A percentile compares a stretch with the other conserved stretches of the same genome.
Evolutionary conservation across 805 yeast species (phyloP).

Genomic region (Kodamaea neixiangensis): DNA sequence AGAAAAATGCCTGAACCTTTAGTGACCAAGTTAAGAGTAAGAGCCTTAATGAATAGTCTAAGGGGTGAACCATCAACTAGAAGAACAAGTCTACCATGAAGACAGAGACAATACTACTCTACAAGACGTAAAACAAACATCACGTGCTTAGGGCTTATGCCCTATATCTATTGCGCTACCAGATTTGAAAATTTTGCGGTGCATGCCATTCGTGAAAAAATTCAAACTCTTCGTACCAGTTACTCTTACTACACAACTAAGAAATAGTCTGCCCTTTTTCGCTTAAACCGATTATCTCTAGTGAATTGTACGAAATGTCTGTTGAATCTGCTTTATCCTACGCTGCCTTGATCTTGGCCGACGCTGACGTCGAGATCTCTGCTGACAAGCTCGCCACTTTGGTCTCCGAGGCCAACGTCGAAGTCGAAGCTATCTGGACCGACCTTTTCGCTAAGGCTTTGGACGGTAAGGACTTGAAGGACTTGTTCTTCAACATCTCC

Average conservation of each 20-base stretch:
- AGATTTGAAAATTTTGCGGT: slow-evolving; percentile 9
- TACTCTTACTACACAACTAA: slow-evolving; percentile 30
- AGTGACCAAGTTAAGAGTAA: no score
- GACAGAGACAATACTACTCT: no score
- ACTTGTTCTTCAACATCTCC: slow-evolving; percentile 50
- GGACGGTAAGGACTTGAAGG: slow-evolving; percentile 49
- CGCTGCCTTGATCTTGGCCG: slow-evolving; percentile 54
- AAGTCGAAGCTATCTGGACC: slow-evolving; percentile 49
- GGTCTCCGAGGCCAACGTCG: slow-evolving; percentile 44
- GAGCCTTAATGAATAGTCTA: no score
- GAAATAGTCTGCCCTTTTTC: slow-evolving; percentile 47
- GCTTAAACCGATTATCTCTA: slow-evolving; percentile 54
- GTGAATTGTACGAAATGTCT: slow-evolving; percentile 41
- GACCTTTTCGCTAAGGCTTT: slow-evolving; percentile 51
- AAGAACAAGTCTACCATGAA: not conserved
- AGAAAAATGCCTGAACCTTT: no score
- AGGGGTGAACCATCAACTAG: not conserved
- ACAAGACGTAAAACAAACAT: no score
- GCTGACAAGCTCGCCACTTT: slow-evolving; percentile 46
- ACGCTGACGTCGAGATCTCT: slow-evolving; percentile 47
- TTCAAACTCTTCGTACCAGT: slow-evolving; percentile 1
- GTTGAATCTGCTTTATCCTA: slow-evolving; percentile 50
- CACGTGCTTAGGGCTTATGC: slow-evolving; percentile 7
- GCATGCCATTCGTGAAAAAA: slow-evolving; percentile 3
- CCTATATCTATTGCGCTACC: slow-evolving; percentile 9